A percentile compares a stretch with the other conserved stretches of the same genome.
phyloP scores from a whole-genome alignment of 2,329 filamentous ascomycete genomes.

The Hortaea sp. region DNA sequence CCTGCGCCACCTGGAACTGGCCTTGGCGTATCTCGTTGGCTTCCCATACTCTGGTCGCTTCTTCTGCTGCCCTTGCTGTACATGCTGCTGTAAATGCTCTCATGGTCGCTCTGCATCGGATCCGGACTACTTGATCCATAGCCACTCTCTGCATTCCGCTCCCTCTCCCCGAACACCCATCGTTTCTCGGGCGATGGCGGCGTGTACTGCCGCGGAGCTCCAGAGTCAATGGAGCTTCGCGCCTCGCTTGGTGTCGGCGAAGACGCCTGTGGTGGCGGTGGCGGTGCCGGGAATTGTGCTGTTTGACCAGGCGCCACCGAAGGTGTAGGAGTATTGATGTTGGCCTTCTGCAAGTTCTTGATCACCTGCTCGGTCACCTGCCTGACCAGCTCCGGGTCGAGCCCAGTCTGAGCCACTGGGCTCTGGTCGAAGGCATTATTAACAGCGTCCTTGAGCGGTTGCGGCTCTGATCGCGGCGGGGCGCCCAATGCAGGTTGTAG shows the following conservation, averaged over 20 bases:
- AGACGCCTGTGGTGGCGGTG: conserved; percentile 19
- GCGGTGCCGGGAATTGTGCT: conserved; percentile 17
- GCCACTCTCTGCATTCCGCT: conserved; percentile 5
- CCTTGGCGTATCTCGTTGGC: conserved; percentile 13
- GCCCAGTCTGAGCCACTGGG: conserved; percentile 36
- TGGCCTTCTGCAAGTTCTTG: conserved; percentile 22
- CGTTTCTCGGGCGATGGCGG: conserved; percentile 41
- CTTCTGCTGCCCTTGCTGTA: conserved; percentile 12
- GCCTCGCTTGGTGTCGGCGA: conserved; percentile 23
- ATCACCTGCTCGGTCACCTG: conserved; percentile 47
- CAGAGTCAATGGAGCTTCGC: conserved; percentile 33
- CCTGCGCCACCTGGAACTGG: conserved; percentile 5
- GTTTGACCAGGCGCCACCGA: conserved; percentile 18
- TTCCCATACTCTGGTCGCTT: conserved; percentile 11
- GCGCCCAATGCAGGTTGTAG: not conserved
- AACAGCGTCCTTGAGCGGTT: conserved; percentile 47
- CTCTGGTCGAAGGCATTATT: conserved; percentile 45
- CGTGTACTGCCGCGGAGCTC: conserved; percentile 40
- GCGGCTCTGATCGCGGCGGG: conserved; percentile 12
- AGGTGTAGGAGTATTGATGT: conserved; percentile 12
- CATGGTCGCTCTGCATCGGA: conserved; percentile 14
- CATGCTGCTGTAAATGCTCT: conserved; percentile 2
- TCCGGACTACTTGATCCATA: conserved; percentile 29
- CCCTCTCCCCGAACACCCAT: not conserved
- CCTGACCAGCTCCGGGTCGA: conserved; percentile 51